Conservation (phyloP, 768 basidiomycete genomes). For the Agrocybe pediades region DNA sequence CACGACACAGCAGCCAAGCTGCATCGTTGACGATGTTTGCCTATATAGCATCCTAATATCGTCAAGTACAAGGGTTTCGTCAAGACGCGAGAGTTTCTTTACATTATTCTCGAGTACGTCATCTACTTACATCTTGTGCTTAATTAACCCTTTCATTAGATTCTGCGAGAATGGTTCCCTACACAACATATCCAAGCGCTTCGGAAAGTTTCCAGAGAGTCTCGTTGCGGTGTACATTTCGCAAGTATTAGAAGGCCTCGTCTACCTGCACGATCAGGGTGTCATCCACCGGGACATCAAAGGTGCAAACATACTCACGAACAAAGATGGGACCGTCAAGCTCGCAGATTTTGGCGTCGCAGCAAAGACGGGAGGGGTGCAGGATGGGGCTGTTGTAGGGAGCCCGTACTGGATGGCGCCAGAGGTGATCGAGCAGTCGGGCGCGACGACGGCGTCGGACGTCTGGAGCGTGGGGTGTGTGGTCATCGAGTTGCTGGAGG, state of each 20-base stretch:
- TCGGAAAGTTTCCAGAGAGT: conserved; percentile 98
- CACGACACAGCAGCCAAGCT: conserved; percentile 5
- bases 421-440: conserved; percentile 97
- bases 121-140: not conserved
- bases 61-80: conserved; percentile 99
- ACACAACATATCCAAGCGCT: conserved; percentile 93
- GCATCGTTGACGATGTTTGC: conserved; percentile 4
- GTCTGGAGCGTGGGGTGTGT: conserved; percentile 98
- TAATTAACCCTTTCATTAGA: conserved; percentile 33
- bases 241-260: conserved; percentile 92
- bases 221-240: conserved; percentile 96
- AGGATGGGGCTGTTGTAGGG: conserved; percentile 92
- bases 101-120: conserved; percentile 92
- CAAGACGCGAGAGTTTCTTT: conserved; percentile 90
- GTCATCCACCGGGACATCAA: conserved; percentile 99
- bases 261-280: conserved; percentile 98
- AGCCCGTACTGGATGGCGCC: conserved; percentile 99
- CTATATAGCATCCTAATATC: conserved; percentile 85
- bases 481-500: conserved; percentile 91
- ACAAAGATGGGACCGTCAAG: conserved; percentile 98
- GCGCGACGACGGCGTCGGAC: conserved; percentile 95
- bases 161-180: conserved; percentile 99
- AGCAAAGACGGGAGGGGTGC: conserved; percentile 70
- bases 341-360: conserved; percentile 99
- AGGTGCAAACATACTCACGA: conserved; percentile 97